Percentiles rank a stretch among this genome's conserved stretches.
phyloP scores from a whole-genome alignment of 345 rosid genomes.

The Lepidium sativum region DNA sequence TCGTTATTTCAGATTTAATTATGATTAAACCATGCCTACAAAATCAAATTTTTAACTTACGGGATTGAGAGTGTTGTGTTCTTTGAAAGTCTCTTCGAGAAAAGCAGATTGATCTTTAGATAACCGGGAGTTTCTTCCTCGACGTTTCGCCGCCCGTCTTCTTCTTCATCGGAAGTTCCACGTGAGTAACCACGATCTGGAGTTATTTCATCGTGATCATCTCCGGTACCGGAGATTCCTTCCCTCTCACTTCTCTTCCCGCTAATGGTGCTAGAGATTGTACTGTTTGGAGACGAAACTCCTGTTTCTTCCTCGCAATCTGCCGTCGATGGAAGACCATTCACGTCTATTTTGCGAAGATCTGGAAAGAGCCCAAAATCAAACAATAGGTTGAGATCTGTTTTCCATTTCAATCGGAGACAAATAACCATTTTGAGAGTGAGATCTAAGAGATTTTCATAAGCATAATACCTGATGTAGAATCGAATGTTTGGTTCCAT shows the following conservation, averaged over 20 bases:
- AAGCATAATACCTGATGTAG: not conserved
- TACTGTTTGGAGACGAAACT: conserved; percentile 89
- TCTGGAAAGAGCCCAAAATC: conserved; percentile 34
- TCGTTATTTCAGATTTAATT: not conserved
- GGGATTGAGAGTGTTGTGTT: conserved; percentile 97
- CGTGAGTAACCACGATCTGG: conserved; percentile 61
- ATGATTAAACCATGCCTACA: not conserved
- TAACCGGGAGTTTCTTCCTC: conserved; percentile 81
- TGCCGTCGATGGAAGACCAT: conserved; percentile 46
- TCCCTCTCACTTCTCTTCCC: conserved; percentile 91
- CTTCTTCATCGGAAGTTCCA: conserved; percentile 89
- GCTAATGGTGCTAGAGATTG: conserved; percentile 71
- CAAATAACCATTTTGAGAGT: not conserved
- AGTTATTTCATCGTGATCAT: conserved; percentile 51
- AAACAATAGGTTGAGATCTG: not conserved
- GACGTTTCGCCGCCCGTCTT: conserved; percentile 69
- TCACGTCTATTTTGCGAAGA: conserved; percentile 91
- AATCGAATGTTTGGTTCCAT: conserved; percentile 6
- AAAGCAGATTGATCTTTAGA: conserved; percentile 90
- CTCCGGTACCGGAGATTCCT: conserved; percentile 29
- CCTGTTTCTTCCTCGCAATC: conserved; percentile 79
- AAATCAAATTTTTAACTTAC: conserved; percentile 34
- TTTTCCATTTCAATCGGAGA: not conserved
- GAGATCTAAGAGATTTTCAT: not conserved
- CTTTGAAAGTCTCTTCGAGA: conserved; percentile 91